These are phyloP conservation scores for Cladosporium sp. DNA, from an alignment of 2,329 filamentous ascomycete genomes.

Conservation along the genomic window DNA sequence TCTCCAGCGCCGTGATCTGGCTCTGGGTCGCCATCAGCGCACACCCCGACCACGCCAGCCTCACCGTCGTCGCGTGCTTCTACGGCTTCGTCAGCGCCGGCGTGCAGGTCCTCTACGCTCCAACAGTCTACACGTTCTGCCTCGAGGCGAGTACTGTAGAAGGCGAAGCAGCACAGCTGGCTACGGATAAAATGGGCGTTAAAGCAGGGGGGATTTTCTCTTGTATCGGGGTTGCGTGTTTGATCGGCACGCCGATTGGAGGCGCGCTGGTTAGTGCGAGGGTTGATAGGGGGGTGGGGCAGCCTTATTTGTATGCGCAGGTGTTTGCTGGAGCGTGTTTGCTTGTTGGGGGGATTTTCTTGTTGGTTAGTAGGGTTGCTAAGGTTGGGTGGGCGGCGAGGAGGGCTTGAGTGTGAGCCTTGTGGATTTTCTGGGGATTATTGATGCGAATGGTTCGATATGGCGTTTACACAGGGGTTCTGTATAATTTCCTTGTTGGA, in stretches of 20 bases:
- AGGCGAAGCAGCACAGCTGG: conserved; percentile 1
- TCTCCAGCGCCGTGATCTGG: conserved; percentile 51
- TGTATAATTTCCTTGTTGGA: no score
- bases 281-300: conserved; percentile 19
- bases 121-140: conserved; percentile 28
- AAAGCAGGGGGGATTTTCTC: conserved; percentile 30
- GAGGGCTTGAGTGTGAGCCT: conserved; percentile 17
- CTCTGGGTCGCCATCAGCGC: conserved; percentile 48
- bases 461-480: no score
- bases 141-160: conserved; percentile 11
- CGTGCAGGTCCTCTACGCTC: conserved; percentile 35
- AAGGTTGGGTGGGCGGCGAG: conserved; percentile 27
- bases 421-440: not conserved
- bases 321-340: conserved; percentile 26
- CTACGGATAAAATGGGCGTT: conserved; percentile 26
- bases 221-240: conserved; percentile 27
- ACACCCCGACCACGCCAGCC: conserved; percentile 9
- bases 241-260: conserved; percentile 31
- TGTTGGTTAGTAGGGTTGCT: conserved; percentile 26
- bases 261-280: conserved; percentile 28
- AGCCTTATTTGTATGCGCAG: conserved; percentile 29
- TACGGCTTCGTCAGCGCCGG: conserved; percentile 37
- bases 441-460: not conserved
- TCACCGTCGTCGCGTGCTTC: conserved; percentile 34
- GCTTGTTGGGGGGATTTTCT: conserved; percentile 25